Base-by-base conservation (phyloP, 768 basidiomycete genomes). In the Imleria badia region DNA sequence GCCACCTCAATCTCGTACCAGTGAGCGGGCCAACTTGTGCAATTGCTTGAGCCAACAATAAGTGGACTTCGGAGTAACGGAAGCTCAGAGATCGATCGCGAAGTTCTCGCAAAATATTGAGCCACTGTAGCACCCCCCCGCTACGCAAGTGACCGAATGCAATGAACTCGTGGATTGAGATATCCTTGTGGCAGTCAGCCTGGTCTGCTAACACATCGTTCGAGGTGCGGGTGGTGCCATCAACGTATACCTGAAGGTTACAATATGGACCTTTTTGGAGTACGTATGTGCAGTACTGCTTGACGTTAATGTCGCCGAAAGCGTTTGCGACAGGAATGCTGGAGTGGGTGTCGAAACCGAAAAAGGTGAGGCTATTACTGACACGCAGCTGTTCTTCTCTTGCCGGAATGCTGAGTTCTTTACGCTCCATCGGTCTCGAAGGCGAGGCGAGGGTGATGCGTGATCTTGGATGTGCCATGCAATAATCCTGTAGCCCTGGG, bases 81-180 rank as follows among this genome's bases (percentile, higher is more conserved):
- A n/a, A n/a, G n/a, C n/a, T n/a, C n/a, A n/a, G n/a, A n/a, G n/a
- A n/a, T n/a, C n/a, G n/a, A n/a, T n/a, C n/a, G n/a, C n/a, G n/a
- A n/a, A n/a, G n/a, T n/a, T n/a, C 67, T n/a, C 74, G 71, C 12
- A 71, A 52, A 20, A 82, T 76, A 45, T 82, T 82, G 33, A 75
- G 60, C 81, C 80, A 81, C 42, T 82, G 82, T 0, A 83, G 59
- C 1, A 46, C 60, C 0, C 67, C 54, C 1, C 81, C 80, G 17
- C 74, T 70, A 3, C 81, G 76, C 39, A 82, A 57, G 45, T 69
- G 62, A 9, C 73, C 15, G n/a, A n/a, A n/a, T n/a, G n/a, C n/a
- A n/a, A n/a, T n/a, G n/a, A n/a, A n/a, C n/a, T n/a, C n/a, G n/a
- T 81, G 77, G 2, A 77, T 47, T 14, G 54, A 70, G 6, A 81